phyloP scores from a whole-genome alignment of 805 yeast genomes.

The Candida germanica region DNA sequence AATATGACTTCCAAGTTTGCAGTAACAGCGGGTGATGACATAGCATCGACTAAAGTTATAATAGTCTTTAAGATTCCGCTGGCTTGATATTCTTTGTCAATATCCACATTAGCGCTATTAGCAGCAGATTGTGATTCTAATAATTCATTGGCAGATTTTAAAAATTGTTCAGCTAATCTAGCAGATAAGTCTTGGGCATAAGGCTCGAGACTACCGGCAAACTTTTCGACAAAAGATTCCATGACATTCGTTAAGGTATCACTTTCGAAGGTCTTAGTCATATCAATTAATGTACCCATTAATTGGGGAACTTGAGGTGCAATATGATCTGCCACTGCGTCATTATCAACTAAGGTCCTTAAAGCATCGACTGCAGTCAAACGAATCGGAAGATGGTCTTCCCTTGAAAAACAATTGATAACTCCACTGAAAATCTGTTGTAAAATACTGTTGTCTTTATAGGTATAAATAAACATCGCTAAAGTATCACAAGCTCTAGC shows the following conservation, averaged over 20 bases:
- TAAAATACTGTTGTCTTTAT: conserved; percentile 31
- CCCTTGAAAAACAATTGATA: conserved; percentile 35
- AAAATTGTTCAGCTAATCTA: conserved; percentile 69
- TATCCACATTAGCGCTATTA: conserved; percentile 19
- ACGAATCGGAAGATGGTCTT: conserved; percentile 47
- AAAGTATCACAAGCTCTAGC: conserved; percentile 47
- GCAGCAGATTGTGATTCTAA: conserved; percentile 21
- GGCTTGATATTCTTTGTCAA: conserved; percentile 44
- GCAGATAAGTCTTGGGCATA: conserved; percentile 40
- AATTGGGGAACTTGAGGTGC: conserved; percentile 44
- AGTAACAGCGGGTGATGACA: conserved; percentile 41
- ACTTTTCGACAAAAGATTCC: conserved; percentile 45
- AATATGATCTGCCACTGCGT: conserved; percentile 38
- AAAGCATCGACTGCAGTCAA: conserved; percentile 53
- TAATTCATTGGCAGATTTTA: conserved; percentile 62
- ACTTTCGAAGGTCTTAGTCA: conserved; percentile 42
- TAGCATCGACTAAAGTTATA: conserved; percentile 41
- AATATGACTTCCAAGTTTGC: conserved; percentile 30
- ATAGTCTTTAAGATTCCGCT: conserved; percentile 41
- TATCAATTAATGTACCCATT: conserved; percentile 42
- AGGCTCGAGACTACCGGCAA: conserved; percentile 41
- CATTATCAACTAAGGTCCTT: conserved; percentile 46
- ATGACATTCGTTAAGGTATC: conserved; percentile 43
- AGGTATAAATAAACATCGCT: conserved; percentile 37
- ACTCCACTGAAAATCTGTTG: conserved; percentile 41